Base-by-base conservation (phyloP, 208 protist genomes). In the Eutreptiella sp. region DNA sequence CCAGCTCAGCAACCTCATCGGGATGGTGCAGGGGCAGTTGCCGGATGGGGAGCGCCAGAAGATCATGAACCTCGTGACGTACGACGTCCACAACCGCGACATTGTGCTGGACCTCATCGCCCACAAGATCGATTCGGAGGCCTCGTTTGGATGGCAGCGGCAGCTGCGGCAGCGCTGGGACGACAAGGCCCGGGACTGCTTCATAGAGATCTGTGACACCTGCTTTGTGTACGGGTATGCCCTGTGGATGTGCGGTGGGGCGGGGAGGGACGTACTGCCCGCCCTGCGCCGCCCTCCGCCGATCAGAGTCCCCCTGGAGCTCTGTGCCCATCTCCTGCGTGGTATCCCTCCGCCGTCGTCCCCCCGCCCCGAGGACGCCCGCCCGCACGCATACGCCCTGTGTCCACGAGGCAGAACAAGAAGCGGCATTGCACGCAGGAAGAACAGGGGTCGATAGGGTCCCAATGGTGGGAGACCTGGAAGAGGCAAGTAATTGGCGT, bases 1-100 rank as follows among this genome's bases (percentile, higher is more conserved):
- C 19, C 41, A 73, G 21, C 60, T 93, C 16, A 48, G 39, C 1
- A 54, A 65, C 23, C 52, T 89, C 3, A 81, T 86, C 45, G 36
- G 57, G 4, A 38, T 84, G 19, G 76, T 90, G 32, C 57, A 81
- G 50, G 45, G 28, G 5, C 27, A 35, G 16, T 21, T 39, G 45
- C 16, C 32, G 3, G 58, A 29, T 34, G 35, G 19, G 26, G 19
- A 63, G 72, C 73, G 86, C 42, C 50, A 66, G 42, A 89, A 88
- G 63, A 53, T 92, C 41, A 86, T 81, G 43, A 88, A 78, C 35
- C 46, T 93, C 23, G 78, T 84, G 50, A 92, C 83, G 14, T 60
- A 88, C 21, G 83, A 88, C 38, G 84, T 89, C 24, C 87, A 93
- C 21, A 35, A 48, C 3, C 36, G 33, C 35, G 64, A 70, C 11